A percentile compares a stretch with the other conserved stretches of the same genome.
These are phyloP conservation scores for Fusarium multiceps DNA, from an alignment of 2,329 filamentous ascomycete genomes.

Conservation along the genomic window DNA sequence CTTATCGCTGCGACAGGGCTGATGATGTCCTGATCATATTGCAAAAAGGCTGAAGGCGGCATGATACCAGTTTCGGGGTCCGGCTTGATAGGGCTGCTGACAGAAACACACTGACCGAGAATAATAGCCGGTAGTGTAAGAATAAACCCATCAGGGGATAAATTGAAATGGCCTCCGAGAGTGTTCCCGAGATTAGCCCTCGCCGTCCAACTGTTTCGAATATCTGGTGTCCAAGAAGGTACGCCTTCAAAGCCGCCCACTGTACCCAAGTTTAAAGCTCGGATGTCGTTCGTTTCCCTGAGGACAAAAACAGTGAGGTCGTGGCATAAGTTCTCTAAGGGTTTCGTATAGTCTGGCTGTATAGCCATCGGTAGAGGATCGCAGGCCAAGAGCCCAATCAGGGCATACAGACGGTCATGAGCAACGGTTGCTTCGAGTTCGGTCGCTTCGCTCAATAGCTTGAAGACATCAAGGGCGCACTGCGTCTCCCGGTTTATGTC, in stretches of 20 bases:
- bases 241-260: fast-evolving
- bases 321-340: not conserved
- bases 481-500: not conserved
- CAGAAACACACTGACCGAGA: constrained; percentile 4
- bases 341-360: not conserved
- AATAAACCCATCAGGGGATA: fast-evolving
- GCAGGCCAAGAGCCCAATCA: constrained; percentile 12
- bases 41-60: not conserved
- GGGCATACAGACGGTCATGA: constrained; percentile 20
- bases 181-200: not conserved
- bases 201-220: constrained; percentile 14
- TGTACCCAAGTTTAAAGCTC: constrained; percentile 1
- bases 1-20: not conserved
- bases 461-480: constrained; percentile 1
- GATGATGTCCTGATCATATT: not conserved
- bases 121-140: not conserved
- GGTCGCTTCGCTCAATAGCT: constrained; percentile 2
- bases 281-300: not conserved
- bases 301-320: not conserved
- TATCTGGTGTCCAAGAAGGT: constrained; percentile 16
- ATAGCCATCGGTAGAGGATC: not conserved
- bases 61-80: fast-evolving
- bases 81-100: fast-evolving
- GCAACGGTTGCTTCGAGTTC: constrained; percentile 24
- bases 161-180: not conserved